These are phyloP conservation scores for Gliomastix tumulicola DNA, from an alignment of 2,329 filamentous ascomycete genomes.

Conservation along the genomic window DNA sequence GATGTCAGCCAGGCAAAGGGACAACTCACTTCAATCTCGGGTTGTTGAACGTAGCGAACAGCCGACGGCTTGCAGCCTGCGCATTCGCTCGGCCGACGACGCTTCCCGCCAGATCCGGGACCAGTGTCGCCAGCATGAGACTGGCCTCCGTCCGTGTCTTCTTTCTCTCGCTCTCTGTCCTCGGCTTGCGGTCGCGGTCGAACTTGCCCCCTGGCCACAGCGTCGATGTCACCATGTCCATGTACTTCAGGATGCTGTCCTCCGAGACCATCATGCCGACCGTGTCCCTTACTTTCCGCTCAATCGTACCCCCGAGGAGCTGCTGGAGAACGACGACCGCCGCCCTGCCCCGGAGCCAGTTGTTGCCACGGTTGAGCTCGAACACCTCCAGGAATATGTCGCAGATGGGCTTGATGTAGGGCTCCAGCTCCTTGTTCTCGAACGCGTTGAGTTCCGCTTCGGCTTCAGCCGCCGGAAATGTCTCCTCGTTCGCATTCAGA, in stretches of 20 bases:
- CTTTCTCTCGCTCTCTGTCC: constrained; percentile 67
- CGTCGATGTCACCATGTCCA: constrained; percentile 63
- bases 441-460: constrained; percentile 93
- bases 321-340: constrained; percentile 96
- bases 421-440: constrained; percentile 81
- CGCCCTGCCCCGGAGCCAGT: constrained; percentile 91
- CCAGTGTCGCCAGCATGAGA: constrained; percentile 78
- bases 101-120: constrained; percentile 86
- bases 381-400: constrained; percentile 96
- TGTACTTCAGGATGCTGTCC: constrained; percentile 69
- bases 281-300: constrained; percentile 86
- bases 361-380: constrained; percentile 89
- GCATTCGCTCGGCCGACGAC: constrained; percentile 92
- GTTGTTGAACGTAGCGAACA: constrained; percentile 91
- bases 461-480: constrained; percentile 60
- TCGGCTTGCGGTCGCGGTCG: constrained; percentile 39
- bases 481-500: constrained; percentile 43
- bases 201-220: constrained; percentile 74
- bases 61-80: constrained; percentile 77
- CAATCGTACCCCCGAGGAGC: constrained; percentile 89
- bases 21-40: constrained; percentile 71
- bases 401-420: constrained; percentile 97
- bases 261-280: constrained; percentile 69
- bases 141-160: constrained; percentile 82
- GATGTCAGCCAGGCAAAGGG: background rate